Evolutionary conservation across 164 flowering plant species (phyloP).

Genomic region (Aristolochia contorta): DNA sequence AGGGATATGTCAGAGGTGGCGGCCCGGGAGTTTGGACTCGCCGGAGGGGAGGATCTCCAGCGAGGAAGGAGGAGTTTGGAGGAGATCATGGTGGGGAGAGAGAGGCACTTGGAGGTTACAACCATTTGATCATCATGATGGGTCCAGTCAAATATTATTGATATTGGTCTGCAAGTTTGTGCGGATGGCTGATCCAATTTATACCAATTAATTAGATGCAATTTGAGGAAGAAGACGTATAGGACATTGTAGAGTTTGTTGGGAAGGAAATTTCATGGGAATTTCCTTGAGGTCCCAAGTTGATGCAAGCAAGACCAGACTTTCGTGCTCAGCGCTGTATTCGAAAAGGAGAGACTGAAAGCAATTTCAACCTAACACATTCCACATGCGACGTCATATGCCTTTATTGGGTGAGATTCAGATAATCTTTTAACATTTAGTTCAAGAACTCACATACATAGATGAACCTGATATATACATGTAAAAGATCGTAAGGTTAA

Average conservation of each 20-base stretch:
- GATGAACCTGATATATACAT: too few species aligned
- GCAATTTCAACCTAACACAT: too few species aligned
- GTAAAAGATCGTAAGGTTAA: too few species aligned
- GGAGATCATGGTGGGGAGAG: constrained; percentile 8
- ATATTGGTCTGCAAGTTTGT: neutral
- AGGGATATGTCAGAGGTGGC: neutral
- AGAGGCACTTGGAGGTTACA: constrained; percentile 8
- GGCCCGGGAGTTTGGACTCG: neutral
- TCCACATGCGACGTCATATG: too few species aligned
- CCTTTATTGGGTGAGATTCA: too few species aligned
- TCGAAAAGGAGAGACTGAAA: too few species aligned
- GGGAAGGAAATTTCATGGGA: constrained; percentile 3
- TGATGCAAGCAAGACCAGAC: neutral
- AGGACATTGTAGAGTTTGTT: neutral
- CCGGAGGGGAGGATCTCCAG: neutral
- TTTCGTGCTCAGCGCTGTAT: neutral
- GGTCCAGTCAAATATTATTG: neutral
- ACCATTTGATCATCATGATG: neutral
- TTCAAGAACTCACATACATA: too few species aligned
- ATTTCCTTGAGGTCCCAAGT: neutral
- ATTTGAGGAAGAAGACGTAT: neutral
- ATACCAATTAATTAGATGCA: too few species aligned
- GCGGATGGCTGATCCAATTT: neutral
- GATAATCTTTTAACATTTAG: too few species aligned
- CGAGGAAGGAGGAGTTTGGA: constrained; percentile 9